Base-by-base conservation (phyloP, 129 eudicot species). In the Chrysanthemum makinoi region DNA sequence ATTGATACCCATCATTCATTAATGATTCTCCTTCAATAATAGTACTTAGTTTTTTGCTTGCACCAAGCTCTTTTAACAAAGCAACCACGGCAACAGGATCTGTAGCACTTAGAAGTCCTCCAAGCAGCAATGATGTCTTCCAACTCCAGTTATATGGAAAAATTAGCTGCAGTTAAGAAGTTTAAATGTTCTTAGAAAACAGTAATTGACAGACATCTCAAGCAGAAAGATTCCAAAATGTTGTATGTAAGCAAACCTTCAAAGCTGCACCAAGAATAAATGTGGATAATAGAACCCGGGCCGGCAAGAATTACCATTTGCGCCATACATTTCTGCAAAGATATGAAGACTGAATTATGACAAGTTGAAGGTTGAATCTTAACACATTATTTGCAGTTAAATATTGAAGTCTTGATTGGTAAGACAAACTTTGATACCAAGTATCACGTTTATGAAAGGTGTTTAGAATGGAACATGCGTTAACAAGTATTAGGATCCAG, bases 21-120 rank as follows among this genome's bases (percentile, higher is more conserved):
- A 94, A 84, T 43, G 98, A 89, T 63, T 94, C 98, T 79, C 98
- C 98, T 82, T 94, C 98, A 72, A 94, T 89, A 68, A 94, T 89
- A 17, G 98, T 94, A 80, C 89, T 87, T 72, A 94, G 77, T 79
- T 94, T 94, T 75, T 94, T 94, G 93, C 97, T 94, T 53, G 98
- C 97, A 74, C 98, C 97, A 78, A 94, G 98, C 74, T 94, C 98
- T 84, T 89, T 94, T 77, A 89, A 80, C 66, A 94, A 83, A 14
- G 98, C 96, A 24, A 94, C 97, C 35, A 94, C 98, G 14, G 98
- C 98, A 61, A 94, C 98, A 63, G 98, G 98, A 77, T 94, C 98
- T 35, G 98, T 94, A 66, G 98, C 98, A 81, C 98, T 89, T 58
- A 94, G 77, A 78, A 94, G 98, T 69, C 98, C 98, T 62, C 98